Conservation (phyloP, 257 asterid genomes). For the Nicotiana tomentosiformis region DNA sequence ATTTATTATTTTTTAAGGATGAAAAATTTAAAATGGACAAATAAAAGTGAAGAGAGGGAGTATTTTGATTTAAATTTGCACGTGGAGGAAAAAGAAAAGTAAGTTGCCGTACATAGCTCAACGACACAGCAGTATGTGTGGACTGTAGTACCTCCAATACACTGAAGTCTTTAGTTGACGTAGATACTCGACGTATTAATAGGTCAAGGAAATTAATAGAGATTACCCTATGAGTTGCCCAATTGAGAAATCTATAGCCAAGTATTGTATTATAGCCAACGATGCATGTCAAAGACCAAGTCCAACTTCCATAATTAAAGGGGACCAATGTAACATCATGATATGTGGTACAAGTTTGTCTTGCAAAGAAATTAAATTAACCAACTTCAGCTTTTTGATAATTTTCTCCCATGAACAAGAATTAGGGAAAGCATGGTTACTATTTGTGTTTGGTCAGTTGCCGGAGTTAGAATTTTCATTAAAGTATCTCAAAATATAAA, state of each 20-base stretch:
- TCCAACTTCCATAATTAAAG: not conserved
- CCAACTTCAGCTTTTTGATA: not conserved
- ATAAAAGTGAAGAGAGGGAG: too few species aligned
- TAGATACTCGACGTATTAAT: not conserved
- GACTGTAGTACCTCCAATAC: not conserved
- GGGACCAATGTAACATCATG: not conserved
- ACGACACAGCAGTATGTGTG: not conserved
- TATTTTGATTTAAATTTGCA: too few species aligned
- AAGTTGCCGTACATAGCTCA: not conserved
- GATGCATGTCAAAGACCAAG: not conserved
- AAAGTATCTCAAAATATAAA: too few species aligned
- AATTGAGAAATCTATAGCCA: not conserved
- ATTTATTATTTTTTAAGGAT: too few species aligned
- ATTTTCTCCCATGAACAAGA: not conserved
- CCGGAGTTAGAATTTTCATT: too few species aligned
- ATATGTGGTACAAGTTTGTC: not conserved
- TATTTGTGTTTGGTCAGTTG: not conserved
- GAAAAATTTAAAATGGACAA: too few species aligned
- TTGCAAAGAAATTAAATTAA: not conserved
- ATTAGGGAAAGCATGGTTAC: not conserved
- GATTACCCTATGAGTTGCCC: not conserved
- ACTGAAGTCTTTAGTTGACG: not conserved
- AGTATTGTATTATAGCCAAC: not conserved
- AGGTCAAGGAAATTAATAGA: not conserved
- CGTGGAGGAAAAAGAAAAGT: not conserved